Evolutionary conservation across 2,329 filamentous ascomycete genomes (phyloP).

Genomic region (Ophiosphaerella herpotricha): DNA sequence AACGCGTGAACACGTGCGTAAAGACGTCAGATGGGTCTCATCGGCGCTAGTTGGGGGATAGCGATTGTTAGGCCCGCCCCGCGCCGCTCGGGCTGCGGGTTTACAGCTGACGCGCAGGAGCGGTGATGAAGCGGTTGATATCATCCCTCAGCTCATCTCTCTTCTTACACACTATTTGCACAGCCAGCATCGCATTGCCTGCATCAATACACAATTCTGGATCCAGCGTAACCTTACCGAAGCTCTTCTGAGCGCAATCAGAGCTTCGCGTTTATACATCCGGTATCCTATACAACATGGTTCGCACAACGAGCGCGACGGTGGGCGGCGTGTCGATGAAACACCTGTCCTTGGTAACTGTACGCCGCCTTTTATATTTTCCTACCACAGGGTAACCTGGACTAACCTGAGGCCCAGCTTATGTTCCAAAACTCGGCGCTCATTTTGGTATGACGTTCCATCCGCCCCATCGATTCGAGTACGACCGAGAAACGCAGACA

Average conservation of each 20-base stretch:
- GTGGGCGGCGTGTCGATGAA: slow-evolving; percentile 66
- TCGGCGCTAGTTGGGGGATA: no score
- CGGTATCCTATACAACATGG: neutral
- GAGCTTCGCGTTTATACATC: neutral
- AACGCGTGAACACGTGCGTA: neutral
- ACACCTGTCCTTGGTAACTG: slow-evolving; percentile 68
- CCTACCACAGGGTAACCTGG: neutral
- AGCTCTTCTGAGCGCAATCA: neutral
- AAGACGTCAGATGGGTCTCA: neutral
- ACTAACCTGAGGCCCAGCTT: slow-evolving; percentile 58
- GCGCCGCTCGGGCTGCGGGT: neutral
- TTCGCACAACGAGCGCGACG: slow-evolving; percentile 19
- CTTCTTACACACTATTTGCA: neutral
- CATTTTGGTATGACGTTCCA: slow-evolving; percentile 64
- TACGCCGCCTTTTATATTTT: slow-evolving; percentile 36
- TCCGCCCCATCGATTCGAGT: slow-evolving; percentile 1
- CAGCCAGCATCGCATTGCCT: no score
- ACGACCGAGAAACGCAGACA: neutral
- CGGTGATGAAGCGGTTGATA: neutral
- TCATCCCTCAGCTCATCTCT: neutral
- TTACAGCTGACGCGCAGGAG: neutral
- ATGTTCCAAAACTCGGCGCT: slow-evolving; percentile 80
- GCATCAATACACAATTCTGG: neutral
- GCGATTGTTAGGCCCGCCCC: neutral
- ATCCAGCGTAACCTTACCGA: neutral